Evolutionary conservation across 2,329 filamentous ascomycete genomes (phyloP).

Genomic region (Botrytis galanthina): DNA sequence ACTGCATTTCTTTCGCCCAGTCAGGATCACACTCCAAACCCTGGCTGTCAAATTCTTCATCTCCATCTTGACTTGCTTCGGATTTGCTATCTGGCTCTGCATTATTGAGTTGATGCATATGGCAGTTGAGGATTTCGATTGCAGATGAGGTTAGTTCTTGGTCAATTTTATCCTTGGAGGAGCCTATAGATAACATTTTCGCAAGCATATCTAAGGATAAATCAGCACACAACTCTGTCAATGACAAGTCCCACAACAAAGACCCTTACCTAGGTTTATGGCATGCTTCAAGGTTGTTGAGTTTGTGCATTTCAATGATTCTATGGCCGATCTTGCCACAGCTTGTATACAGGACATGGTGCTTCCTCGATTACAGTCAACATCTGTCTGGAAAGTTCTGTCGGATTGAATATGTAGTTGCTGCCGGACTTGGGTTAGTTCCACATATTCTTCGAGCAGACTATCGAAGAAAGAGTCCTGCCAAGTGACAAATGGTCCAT

Average conservation of each 20-base stretch:
- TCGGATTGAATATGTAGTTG: conserved; percentile 24
- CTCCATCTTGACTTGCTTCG: conserved; percentile 27
- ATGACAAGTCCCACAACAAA: not conserved
- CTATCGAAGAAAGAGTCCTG: conserved; percentile 57
- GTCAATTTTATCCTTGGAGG: conserved; percentile 16
- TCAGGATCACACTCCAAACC: conserved; percentile 26
- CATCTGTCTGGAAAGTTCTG: conserved; percentile 20
- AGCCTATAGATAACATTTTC: conserved; percentile 18
- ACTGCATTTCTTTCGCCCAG: conserved; percentile 27
- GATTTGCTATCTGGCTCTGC: not conserved
- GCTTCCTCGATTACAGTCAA: conserved; percentile 27
- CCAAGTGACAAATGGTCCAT: conserved; percentile 54
- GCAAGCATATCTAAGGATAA: conserved; percentile 10
- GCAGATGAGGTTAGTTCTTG: conserved; percentile 14
- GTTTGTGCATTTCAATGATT: conserved; percentile 26
- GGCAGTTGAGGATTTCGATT: conserved; percentile 6
- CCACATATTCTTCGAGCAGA: conserved; percentile 55
- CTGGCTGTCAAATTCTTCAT: conserved; percentile 32
- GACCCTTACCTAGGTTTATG: conserved; percentile 30
- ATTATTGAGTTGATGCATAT: not conserved
- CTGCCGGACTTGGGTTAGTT: conserved; percentile 24
- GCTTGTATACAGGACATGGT: conserved; percentile 27
- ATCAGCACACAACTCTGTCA: conserved; percentile 12
- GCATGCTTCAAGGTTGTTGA: conserved; percentile 26
- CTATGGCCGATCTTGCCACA: conserved; percentile 23